Percentiles rank a stretch among this genome's conserved stretches.
Evolutionary conservation across 192 early-diverging fungal species (phyloP).

Genomic region (Backusella tarrabulga): DNA sequence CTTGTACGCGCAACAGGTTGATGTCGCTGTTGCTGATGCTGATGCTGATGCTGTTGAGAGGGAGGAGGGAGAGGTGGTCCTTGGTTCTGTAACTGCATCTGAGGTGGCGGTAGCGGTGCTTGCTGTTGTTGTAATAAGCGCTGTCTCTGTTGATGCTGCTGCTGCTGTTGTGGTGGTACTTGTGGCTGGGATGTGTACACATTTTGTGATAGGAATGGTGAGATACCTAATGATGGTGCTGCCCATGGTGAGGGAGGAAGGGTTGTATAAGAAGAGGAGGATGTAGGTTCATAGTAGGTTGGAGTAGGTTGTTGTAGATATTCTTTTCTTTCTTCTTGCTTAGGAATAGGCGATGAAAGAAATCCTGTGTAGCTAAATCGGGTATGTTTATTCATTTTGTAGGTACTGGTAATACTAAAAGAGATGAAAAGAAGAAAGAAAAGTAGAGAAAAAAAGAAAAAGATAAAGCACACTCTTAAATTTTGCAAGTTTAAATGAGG

Average conservation of each 20-base stretch:
- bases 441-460: neutral
- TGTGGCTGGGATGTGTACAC: neutral
- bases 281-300: neutral
- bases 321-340: neutral
- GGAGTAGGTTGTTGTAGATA: neutral
- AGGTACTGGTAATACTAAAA: neutral
- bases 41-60: neutral
- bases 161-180: neutral
- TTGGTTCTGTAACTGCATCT: neutral
- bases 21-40: neutral
- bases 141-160: neutral
- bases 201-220: neutral
- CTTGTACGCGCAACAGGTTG: conserved; percentile 39
- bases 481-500: neutral
- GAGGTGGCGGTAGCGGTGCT: neutral
- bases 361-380: conserved; percentile 6
- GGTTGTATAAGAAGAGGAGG: neutral
- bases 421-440: neutral
- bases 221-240: neutral
- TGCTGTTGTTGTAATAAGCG: neutral
- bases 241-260: neutral
- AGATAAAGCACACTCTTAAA: neutral
- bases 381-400: conserved; percentile 11
- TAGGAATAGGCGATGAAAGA: conserved; percentile 2
- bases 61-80: neutral